Evolutionary conservation across 2,329 filamentous ascomycete species (phyloP), one percentile per base, ranked within the genome.

Genomic region (Clarireedia monteithiana): DNA sequence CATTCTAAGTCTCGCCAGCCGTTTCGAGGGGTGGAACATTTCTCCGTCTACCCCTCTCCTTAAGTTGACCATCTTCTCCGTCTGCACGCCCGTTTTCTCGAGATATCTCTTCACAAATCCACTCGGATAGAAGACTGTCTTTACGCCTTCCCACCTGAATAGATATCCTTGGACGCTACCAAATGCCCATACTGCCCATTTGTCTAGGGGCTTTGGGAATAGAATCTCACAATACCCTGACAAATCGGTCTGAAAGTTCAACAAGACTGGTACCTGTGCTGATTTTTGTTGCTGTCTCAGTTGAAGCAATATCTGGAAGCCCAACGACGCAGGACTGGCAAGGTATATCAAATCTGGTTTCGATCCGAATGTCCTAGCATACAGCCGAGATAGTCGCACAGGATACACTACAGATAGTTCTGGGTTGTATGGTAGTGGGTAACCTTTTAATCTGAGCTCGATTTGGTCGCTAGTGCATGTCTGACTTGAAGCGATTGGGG

Each of bases 201-300:
- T 70, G 62, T 82, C 81, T 17, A 89, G 73, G 0, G 82, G 83
- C 1, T 75, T 71, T 0, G 84, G 83, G 58, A 89, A 85, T n/a
- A 89, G 72, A 50, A 88, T 86, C 49, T 80, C 77, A 64, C 82
- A 84, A 67, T 88, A 89, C 1, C 83, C 83, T 0, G 83, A 81
- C 9, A 89, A 72, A 65, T 88, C 85, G 1, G 85, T 89, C 68
- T 88, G 85, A 61, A 87, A 88, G 68, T 88, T 89, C 67, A 84
- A 79, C 45, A 88, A 74, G 1, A 86, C 73, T 2, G 80, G 80
- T 1, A 83, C 77, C 44, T 82, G 81, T 7, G 74, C 73, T 34
- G 78, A 72, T 23, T 68, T 68, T 14, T 75, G 72, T 53, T 86
- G 75, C 61, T 86, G 83, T 46, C 82, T 77, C 50, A 86, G 71